Conservation (phyloP, 2,329 filamentous ascomycete species). For the Chaetomiaceae sp. region DNA sequence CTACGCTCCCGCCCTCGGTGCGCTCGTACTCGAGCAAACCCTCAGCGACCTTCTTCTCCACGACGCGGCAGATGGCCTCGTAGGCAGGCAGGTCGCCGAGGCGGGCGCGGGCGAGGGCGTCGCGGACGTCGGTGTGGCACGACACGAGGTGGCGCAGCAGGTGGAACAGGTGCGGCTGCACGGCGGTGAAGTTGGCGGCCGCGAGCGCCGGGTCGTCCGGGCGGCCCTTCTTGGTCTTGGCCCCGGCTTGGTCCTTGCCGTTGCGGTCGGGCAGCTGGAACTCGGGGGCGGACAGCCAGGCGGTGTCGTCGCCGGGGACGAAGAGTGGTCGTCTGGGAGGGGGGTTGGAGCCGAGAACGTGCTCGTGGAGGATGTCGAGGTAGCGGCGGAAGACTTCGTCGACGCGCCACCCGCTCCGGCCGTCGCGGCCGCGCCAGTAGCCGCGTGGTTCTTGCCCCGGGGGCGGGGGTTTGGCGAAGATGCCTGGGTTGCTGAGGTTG, state of each 20-base stretch:
- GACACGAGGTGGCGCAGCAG: slow-evolving; percentile 77
- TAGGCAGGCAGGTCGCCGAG: slow-evolving; percentile 68
- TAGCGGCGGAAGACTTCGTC: slow-evolving; percentile 86
- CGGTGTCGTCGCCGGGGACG: slow-evolving; percentile 51
- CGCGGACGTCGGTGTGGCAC: slow-evolving; percentile 74
- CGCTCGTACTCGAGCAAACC: slow-evolving; percentile 63
- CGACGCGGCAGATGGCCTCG: slow-evolving; percentile 67
- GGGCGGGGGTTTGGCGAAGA: slow-evolving; percentile 67
- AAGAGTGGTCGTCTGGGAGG: slow-evolving; percentile 69
- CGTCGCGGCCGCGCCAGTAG: slow-evolving; percentile 78
- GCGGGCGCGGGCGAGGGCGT: slow-evolving; percentile 67
- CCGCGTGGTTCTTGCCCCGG: slow-evolving; percentile 63
- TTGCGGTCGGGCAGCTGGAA: slow-evolving; percentile 29
- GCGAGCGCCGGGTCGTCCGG: slow-evolving; percentile 29
- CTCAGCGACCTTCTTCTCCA: slow-evolving; percentile 67
- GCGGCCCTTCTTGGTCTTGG: slow-evolving; percentile 38
- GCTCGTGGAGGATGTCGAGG: slow-evolving; percentile 78
- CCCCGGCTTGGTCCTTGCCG: slow-evolving; percentile 40
- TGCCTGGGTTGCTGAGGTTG: slow-evolving; percentile 82
- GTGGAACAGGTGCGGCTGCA: slow-evolving; percentile 92
- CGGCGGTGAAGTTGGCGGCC: slow-evolving; percentile 63
- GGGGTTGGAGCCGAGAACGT: slow-evolving; percentile 61
- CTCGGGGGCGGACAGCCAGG: slow-evolving; percentile 40
- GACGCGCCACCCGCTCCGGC: slow-evolving; percentile 77
- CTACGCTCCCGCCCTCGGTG: slow-evolving; percentile 45